A percentile compares a stretch with the other conserved stretches of the same genome.
Evolutionary conservation across 257 asterid genomes (phyloP).

Genomic region (Prunella vulgaris): DNA sequence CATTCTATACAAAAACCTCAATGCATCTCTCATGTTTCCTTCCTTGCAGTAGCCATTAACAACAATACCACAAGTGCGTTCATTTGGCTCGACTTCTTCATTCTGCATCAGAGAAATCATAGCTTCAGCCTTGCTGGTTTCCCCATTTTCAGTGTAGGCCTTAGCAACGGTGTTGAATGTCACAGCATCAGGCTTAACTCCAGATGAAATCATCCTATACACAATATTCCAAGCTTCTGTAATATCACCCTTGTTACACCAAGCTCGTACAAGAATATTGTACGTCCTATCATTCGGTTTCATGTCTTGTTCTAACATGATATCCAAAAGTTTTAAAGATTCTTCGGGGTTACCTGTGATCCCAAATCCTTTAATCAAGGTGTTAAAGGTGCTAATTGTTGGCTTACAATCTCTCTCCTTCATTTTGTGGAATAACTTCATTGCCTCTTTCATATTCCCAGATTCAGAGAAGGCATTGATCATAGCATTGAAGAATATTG

Average conservation of each 20-base stretch:
- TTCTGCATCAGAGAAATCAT: constrained; percentile 62
- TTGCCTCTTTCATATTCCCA: constrained; percentile 78
- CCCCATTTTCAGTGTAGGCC: constrained; percentile 70
- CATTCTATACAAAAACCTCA: constrained; percentile 72
- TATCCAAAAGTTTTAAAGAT: constrained; percentile 60
- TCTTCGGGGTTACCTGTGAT: constrained; percentile 83
- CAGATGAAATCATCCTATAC: constrained; percentile 51
- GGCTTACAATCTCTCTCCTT: constrained; percentile 79
- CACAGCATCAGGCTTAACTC: constrained; percentile 76
- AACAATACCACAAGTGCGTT: constrained; percentile 79
- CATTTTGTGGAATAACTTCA: constrained; percentile 67
- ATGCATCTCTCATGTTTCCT: constrained; percentile 73
- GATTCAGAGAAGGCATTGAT: constrained; percentile 95
- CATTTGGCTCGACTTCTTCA: constrained; percentile 58
- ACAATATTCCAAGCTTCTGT: constrained; percentile 72
- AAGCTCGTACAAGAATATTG: constrained; percentile 76
- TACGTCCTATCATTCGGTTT: constrained; percentile 85
- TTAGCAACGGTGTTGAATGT: constrained; percentile 78
- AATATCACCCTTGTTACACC: constrained; percentile 69
- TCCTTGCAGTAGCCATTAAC: constrained; percentile 82
- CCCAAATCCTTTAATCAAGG: constrained; percentile 85
- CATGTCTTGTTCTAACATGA: constrained; percentile 52
- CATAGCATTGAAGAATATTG: constrained; percentile 88
- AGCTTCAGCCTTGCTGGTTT: constrained; percentile 66
- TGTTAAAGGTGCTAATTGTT: constrained; percentile 73